Conservation (phyloP, 1,284 basidiomycete species). For the Amylostereum areolatum region DNA sequence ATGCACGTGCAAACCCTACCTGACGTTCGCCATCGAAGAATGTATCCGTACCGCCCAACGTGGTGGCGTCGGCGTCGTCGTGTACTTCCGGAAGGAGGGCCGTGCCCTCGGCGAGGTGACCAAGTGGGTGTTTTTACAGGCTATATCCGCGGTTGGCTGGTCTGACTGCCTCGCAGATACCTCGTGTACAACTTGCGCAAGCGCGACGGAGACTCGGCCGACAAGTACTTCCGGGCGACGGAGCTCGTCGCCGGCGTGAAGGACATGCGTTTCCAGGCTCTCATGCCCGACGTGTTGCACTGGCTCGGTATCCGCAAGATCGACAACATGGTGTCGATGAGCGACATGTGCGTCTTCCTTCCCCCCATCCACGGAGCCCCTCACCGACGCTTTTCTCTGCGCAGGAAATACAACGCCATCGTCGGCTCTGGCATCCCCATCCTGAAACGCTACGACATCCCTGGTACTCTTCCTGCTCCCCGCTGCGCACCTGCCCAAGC, state of each 20-base stretch:
- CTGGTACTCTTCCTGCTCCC: slow-evolving; percentile 37
- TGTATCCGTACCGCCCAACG: slow-evolving; percentile 83
- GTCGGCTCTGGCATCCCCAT: slow-evolving; percentile 86
- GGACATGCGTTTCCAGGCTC: slow-evolving; percentile 91
- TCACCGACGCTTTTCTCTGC: slow-evolving; percentile 6
- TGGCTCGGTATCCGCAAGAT: slow-evolving; percentile 92
- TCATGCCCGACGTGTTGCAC: slow-evolving; percentile 95
- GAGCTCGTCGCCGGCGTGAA: slow-evolving; percentile 93
- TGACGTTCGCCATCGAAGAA: slow-evolving; percentile 91
- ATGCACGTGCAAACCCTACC: slow-evolving; percentile 93
- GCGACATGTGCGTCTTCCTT: slow-evolving; percentile 59
- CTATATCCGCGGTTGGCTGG: slow-evolving; percentile 1
- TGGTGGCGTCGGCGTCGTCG: slow-evolving; percentile 87
- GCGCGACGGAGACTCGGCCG: slow-evolving; percentile 87
- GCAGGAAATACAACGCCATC: slow-evolving; percentile 92
- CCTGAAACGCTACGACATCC: slow-evolving; percentile 77
- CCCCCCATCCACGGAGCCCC: not conserved
- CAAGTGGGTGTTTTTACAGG: slow-evolving; percentile 44
- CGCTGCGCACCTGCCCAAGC: not conserved
- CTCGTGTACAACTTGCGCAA: slow-evolving; percentile 95
- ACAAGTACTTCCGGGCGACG: slow-evolving; percentile 92
- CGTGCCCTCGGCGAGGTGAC: slow-evolving; percentile 90
- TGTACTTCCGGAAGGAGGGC: slow-evolving; percentile 95
- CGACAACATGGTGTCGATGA: slow-evolving; percentile 90
- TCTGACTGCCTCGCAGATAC: slow-evolving; percentile 40